Percentiles rank a stretch among this genome's conserved stretches.
Conservation (phyloP, 2,329 filamentous ascomycete species). For the Botrytis sinoallii region DNA sequence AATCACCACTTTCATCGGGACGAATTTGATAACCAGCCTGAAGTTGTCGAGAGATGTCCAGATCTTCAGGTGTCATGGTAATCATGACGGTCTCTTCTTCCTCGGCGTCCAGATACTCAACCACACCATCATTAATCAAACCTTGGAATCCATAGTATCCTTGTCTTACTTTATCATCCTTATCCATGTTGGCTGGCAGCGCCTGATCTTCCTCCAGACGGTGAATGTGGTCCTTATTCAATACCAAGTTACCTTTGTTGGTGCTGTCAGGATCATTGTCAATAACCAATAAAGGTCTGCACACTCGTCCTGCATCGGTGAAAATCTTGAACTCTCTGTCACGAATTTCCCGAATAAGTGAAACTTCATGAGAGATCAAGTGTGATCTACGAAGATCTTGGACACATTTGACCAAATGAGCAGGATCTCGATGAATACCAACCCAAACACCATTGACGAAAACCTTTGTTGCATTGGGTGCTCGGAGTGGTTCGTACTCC, state of each 20-base stretch:
- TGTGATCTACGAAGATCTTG: constrained; percentile 74
- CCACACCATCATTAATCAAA: constrained; percentile 76
- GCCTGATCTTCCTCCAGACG: constrained; percentile 72
- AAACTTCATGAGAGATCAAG: constrained; percentile 87
- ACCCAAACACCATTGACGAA: constrained; percentile 99
- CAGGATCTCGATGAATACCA: constrained; percentile 86
- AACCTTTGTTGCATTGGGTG: constrained; percentile 92
- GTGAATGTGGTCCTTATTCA: constrained; percentile 80
- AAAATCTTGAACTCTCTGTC: constrained; percentile 99
- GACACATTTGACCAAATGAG: constrained; percentile 77
- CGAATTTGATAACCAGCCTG: constrained; percentile 61
- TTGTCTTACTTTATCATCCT: constrained; percentile 52
- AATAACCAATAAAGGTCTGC: constrained; percentile 89
- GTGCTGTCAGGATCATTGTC: constrained; percentile 76
- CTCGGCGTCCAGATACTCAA: constrained; percentile 96
- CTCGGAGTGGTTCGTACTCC: constrained; percentile 83
- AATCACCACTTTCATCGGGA: constrained; percentile 65
- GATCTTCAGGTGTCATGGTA: constrained; percentile 94
- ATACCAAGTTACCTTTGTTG: constrained; percentile 72
- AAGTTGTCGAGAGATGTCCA: constrained; percentile 71
- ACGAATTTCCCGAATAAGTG: constrained; percentile 90
- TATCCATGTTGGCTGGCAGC: constrained; percentile 56
- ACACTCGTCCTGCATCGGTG: constrained; percentile 92
- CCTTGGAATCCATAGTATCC: constrained; percentile 84
- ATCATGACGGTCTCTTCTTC: constrained; percentile 99